A percentile compares a stretch with the other conserved stretches of the same genome.
These are phyloP conservation scores for Sarocladium strictum DNA, from an alignment of 2,329 filamentous ascomycete genomes.

Conservation along the genomic window DNA sequence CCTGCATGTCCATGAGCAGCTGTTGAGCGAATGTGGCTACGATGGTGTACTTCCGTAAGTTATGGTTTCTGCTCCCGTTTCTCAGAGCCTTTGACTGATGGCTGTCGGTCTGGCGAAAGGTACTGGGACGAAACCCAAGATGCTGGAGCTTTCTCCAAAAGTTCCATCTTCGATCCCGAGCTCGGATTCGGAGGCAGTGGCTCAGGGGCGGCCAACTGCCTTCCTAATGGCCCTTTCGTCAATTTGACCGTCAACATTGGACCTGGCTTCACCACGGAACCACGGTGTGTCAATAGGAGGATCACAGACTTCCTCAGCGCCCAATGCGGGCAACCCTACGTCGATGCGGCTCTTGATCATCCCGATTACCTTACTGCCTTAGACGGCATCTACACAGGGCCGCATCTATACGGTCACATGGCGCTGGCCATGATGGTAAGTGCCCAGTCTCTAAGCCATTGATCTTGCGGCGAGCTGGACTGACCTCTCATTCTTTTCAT, in stretches of 20 bases:
- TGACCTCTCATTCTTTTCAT: not conserved
- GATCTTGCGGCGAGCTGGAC: not conserved
- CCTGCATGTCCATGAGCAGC: constrained; percentile 10
- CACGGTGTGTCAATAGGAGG: constrained; percentile 10
- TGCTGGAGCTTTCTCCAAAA: constrained; percentile 9
- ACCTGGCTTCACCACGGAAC: constrained; percentile 9
- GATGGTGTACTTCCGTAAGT: constrained; percentile 10
- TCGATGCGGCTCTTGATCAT: constrained; percentile 8
- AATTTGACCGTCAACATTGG: constrained; percentile 12
- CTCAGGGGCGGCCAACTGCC: constrained; percentile 1
- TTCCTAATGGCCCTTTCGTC: constrained; percentile 11
- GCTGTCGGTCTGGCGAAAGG: too few relatives aligned
- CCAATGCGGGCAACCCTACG: constrained; percentile 9
- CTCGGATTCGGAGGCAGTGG: constrained; percentile 11
- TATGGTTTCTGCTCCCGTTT: too few relatives aligned
- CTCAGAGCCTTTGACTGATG: too few relatives aligned
- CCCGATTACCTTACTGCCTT: constrained; percentile 6
- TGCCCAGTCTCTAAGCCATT: not conserved
- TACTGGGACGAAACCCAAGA: constrained; percentile 12
- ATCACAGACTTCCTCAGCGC: constrained; percentile 11
- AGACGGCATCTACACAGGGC: constrained; percentile 10
- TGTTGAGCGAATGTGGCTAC: constrained; percentile 12
- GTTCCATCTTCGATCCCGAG: constrained; percentile 9
- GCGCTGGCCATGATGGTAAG: constrained; percentile 11
- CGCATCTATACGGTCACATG: constrained; percentile 11